Conservation (phyloP, 2,329 filamentous ascomycete species). For the Ceratocystis cubensis region DNA sequence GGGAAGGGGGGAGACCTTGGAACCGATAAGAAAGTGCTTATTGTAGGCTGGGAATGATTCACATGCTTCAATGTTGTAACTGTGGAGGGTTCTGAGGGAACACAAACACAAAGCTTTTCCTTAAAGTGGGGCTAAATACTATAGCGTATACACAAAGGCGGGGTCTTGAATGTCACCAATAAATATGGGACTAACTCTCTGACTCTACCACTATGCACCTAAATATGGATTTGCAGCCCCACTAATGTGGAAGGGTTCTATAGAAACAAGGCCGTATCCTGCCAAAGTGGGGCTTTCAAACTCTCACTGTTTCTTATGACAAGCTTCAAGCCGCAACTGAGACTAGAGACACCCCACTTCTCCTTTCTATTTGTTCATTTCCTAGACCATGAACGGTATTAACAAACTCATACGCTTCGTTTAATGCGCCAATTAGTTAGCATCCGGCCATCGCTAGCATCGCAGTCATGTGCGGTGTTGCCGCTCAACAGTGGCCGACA, state of each 20-base stretch:
- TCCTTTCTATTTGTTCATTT: background rate
- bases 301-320: background rate
- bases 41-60: background rate
- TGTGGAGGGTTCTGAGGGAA: background rate
- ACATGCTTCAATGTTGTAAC: background rate
- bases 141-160: background rate
- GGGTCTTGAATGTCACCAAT: background rate
- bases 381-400: background rate
- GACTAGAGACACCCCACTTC: background rate
- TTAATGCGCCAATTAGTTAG: background rate
- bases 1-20: background rate
- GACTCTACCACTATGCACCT: background rate
- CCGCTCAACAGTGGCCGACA: background rate
- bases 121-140: background rate
- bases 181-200: background rate
- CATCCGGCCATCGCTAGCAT: background rate
- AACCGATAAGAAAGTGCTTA: background rate
- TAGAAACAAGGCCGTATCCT: background rate
- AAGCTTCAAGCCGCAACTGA: conserved; percentile 4
- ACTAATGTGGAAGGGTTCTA: background rate
- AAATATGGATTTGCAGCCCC: background rate
- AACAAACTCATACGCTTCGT: too few species aligned
- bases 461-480: background rate
- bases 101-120: conserved; percentile 9
- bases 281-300: background rate